phyloP scores from a whole-genome alignment of 352 stramenopile genomes.

The Phytopythium mirpurense region DNA sequence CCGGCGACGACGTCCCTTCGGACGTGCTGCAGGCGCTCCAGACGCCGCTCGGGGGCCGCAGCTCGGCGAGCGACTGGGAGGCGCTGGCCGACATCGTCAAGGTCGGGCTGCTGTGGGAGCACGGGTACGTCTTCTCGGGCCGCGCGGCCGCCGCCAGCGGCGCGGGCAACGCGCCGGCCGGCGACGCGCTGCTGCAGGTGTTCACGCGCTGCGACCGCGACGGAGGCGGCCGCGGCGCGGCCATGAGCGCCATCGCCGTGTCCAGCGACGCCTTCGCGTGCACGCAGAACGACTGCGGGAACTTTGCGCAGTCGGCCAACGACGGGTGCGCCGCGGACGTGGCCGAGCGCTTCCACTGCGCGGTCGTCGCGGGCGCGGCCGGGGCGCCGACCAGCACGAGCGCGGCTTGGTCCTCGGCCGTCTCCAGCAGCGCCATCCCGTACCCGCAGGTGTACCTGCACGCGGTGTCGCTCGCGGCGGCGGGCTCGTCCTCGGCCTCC shows the following conservation, averaged over 20 bases:
- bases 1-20: conserved; percentile 8
- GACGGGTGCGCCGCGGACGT: conserved; percentile 19
- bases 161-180: conserved; percentile 11
- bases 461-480: conserved; percentile 13
- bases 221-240: background rate
- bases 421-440: conserved; percentile 20
- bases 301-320: conserved; percentile 29
- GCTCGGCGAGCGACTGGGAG: conserved; percentile 18
- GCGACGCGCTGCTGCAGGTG: conserved; percentile 21
- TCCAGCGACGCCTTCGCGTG: conserved; percentile 22
- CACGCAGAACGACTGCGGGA: conserved; percentile 20
- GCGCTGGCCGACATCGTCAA: conserved; percentile 32
- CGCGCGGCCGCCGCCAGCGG: conserved; percentile 7
- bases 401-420: conserved; percentile 38
- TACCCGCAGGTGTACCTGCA: conserved; percentile 36
- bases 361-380: conserved; percentile 10
- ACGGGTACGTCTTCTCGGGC: conserved; percentile 39
- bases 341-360: conserved; percentile 20
- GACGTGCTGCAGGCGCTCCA: conserved; percentile 17
- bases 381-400: conserved; percentile 10
- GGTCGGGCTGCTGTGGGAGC: conserved; percentile 36
- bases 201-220: conserved; percentile 26
- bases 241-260: conserved; percentile 30
- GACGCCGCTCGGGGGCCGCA: background rate
- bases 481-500: background rate